Evolutionary conservation across 2,329 filamentous ascomycete genomes (phyloP).

Genomic region (Colletotrichum abscissum): DNA sequence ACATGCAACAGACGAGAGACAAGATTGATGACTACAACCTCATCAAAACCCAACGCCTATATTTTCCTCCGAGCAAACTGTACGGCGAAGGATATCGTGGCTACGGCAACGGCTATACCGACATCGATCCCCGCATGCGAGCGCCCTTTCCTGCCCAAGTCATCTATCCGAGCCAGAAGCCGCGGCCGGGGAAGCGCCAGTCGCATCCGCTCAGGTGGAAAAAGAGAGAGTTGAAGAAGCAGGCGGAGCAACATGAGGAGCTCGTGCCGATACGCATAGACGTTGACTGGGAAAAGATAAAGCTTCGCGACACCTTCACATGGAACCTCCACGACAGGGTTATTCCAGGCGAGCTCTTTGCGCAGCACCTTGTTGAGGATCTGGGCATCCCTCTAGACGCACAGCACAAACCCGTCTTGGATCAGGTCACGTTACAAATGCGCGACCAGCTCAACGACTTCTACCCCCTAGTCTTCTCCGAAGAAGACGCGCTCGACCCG

Average conservation of each 20-base stretch:
- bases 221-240: slow-evolving; percentile 83
- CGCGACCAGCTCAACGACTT: slow-evolving; percentile 93
- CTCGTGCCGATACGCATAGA: slow-evolving; percentile 91
- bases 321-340: slow-evolving; percentile 97
- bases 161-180: slow-evolving; percentile 83
- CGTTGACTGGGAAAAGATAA: slow-evolving; percentile 95
- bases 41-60: slow-evolving; percentile 64
- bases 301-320: slow-evolving; percentile 95
- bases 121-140: slow-evolving; percentile 49
- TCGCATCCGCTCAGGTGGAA: slow-evolving; percentile 79
- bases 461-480: slow-evolving; percentile 89
- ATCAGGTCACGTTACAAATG: slow-evolving; percentile 75
- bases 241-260: slow-evolving; percentile 92
- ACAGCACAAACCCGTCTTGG: slow-evolving; percentile 70
- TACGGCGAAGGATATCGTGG: slow-evolving; percentile 86
- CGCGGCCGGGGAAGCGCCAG: slow-evolving; percentile 80
- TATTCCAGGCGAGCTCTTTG: slow-evolving; percentile 83
- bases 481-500: slow-evolving; percentile 90
- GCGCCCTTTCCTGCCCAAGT: slow-evolving; percentile 50
- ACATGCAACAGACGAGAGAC: slow-evolving; percentile 72
- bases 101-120: slow-evolving; percentile 88
- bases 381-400: slow-evolving; percentile 75
- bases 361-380: slow-evolving; percentile 91
- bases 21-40: slow-evolving; percentile 78
- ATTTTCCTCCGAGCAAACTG: slow-evolving; percentile 66